Evolutionary conservation across 2,329 filamentous ascomycete genomes (phyloP).

Genomic region (Westerdykella sp.): DNA sequence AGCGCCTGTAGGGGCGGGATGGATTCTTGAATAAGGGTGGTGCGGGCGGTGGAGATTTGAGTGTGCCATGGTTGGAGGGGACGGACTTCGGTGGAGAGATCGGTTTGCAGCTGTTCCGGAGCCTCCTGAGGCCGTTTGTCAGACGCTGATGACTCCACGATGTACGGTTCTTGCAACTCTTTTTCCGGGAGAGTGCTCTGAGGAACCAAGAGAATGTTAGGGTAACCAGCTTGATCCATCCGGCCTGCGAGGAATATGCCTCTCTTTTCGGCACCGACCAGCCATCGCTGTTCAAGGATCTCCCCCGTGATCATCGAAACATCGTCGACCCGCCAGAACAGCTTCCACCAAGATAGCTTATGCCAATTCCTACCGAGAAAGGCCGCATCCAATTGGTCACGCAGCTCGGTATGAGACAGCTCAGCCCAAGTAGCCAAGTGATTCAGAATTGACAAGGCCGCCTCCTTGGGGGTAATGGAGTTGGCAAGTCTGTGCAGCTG

Average conservation of each 20-base stretch:
- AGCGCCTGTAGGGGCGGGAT: conserved; percentile 42
- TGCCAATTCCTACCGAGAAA: conserved; percentile 73
- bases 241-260: conserved; percentile 78
- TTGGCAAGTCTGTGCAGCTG: conserved; percentile 30
- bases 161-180: neutral
- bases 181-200: neutral
- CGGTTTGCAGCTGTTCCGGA: conserved; percentile 1
- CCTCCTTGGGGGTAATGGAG: conserved; percentile 38
- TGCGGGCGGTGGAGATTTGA: conserved; percentile 66
- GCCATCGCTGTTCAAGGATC: conserved; percentile 69
- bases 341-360: conserved; percentile 84
- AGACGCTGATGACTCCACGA: neutral
- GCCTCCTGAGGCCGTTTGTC: neutral
- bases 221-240: conserved; percentile 59
- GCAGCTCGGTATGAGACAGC: conserved; percentile 73
- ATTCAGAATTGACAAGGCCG: conserved; percentile 48
- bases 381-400: conserved; percentile 69
- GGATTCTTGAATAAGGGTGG: conserved; percentile 37
- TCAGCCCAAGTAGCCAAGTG: conserved; percentile 69
- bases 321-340: conserved; percentile 92
- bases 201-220: conserved; percentile 8
- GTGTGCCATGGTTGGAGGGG: conserved; percentile 58
- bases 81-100: conserved; percentile 22
- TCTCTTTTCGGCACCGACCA: conserved; percentile 70
- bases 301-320: conserved; percentile 76